Evolutionary conservation across 805 yeast genomes (phyloP), one percentile per base, ranked within the genome.

Genomic region (Yamadazyma phyllophila): DNA sequence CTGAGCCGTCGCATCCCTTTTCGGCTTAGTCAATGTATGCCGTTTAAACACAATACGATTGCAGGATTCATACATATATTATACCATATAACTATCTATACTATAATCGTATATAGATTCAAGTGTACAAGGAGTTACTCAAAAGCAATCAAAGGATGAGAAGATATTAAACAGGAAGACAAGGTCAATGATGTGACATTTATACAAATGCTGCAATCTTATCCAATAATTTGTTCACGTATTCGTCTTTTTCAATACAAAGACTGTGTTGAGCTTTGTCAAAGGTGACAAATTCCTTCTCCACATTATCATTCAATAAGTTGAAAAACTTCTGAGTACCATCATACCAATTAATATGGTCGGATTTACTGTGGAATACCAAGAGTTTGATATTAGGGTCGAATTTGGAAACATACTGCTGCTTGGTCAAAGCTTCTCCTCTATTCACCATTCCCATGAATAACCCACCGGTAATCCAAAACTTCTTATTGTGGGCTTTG

Each of bases 311-410:
- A 32, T 70, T 64, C 46, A 66, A 57, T 13, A 63, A 47, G 0
- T 61, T 56, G 39, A 68, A 56, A 45, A 80, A 81, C 44, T 61
- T 54, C 46, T 67, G 59, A 14, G 83, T 68, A 4, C 76, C 81
- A 13, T 68, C 62, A 33, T 69, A 62, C 59, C 76, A 80, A 59
- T 84, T 86, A 53, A 86, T 74, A 31, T 72, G 63, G 59, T 87
- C 95, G n/a, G 62, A 65, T 7, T 69, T 66, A 26, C 92, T 90
- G 59, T 85, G 92, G 36, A 79, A 53, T 9, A 86, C 64, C 26
- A 82, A 59, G 3, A 85, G 55, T 0, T 87, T 80, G 9, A 74
- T 67, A 7, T 69, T 57, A 5, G 68, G 61, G 36, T 63, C 61
- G 44, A 68, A 63, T 36, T 67, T 61, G 2, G 67, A 52, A 43